Evolutionary conservation across 352 stramenopile species (phyloP), one percentile per base, ranked within the genome.

Genomic region (Globisporangium carolinianum): DNA sequence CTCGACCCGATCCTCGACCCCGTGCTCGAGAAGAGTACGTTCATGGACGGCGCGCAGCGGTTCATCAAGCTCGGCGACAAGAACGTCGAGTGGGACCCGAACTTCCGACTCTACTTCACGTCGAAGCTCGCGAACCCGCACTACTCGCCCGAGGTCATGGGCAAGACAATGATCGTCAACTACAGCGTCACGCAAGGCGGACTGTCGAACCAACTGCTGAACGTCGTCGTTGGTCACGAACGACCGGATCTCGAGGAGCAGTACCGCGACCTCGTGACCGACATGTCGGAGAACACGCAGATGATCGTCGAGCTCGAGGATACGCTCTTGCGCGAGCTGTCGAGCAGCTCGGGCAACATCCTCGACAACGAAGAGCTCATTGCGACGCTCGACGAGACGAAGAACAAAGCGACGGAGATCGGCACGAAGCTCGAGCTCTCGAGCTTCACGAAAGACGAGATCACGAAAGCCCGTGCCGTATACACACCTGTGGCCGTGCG

Each of bases 161-260:
- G 91, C 35, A 98, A 98, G 58, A 97, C 91, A 0, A 97, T 97
- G 89, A 96, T 98, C 48, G 92, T 98, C 55, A 98, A 98, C 72
- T 98, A 98, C 72, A 94, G 83, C 56, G 94, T 98, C 6, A 98
- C 94, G 0, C 86, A 97, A 53, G 77, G 93, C 39, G 94, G 94
- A 0, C 66, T 98, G 3, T 86, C 89, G 0, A 96, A 97, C 65
- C 94, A 98, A 57, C 76, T 98, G 15, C 64, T 98, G 1, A 97
- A 98, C 63, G 88, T 97, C 2, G 94, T 98, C 4, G 94, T 98
- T 5, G 90, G 72, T 0, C 90, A 98, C 60, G 94, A 98, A 57
- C 78, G 94, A 1, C 85, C 87, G 0, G 94, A 98, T 59, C 64
- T 98, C 0, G 94, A 98, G 67, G 86, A 97, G 38, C 94, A 97